These are phyloP conservation scores for Chaetomiaceae sp. DNA, from an alignment of 2,329 filamentous ascomycete species.

Conservation along the genomic window DNA sequence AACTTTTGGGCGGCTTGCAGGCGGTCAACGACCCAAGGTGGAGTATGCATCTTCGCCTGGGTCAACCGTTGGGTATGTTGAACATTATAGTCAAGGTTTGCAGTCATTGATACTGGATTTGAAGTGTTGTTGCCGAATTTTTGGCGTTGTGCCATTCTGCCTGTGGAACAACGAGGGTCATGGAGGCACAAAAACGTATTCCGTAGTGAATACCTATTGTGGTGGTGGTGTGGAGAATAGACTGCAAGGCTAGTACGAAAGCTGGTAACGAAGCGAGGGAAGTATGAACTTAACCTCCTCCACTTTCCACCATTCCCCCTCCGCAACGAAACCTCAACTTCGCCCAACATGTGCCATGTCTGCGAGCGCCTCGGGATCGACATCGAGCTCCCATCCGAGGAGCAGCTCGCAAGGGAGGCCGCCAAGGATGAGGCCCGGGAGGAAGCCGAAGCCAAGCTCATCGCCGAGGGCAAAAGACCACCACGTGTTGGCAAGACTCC, in stretches of 20 bases:
- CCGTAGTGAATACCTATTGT: no score
- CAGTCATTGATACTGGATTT: no score
- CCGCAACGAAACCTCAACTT: no score
- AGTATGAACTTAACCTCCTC: no score
- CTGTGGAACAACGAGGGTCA: no score
- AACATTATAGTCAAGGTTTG: not conserved
- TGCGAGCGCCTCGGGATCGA: not conserved
- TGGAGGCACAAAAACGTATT: no score
- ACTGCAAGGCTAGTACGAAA: no score
- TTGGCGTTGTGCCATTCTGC: no score
- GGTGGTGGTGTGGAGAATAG: no score
- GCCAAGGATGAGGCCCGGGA: not conserved
- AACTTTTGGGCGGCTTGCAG: not conserved
- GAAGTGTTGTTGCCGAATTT: no score
- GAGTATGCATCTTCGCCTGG: not conserved
- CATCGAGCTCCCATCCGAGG: not conserved
- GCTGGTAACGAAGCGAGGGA: no score
- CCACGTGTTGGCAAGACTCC: not conserved
- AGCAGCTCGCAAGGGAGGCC: not conserved
- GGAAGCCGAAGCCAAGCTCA: not conserved
- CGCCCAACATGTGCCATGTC: not conserved
- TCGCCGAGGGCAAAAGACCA: not conserved
- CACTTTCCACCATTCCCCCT: no score
- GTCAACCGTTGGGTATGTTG: not conserved
- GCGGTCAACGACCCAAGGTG: not conserved